Conservation (phyloP, 495 filamentous ascomycete genomes). For the Podospora tetraspora region DNA sequence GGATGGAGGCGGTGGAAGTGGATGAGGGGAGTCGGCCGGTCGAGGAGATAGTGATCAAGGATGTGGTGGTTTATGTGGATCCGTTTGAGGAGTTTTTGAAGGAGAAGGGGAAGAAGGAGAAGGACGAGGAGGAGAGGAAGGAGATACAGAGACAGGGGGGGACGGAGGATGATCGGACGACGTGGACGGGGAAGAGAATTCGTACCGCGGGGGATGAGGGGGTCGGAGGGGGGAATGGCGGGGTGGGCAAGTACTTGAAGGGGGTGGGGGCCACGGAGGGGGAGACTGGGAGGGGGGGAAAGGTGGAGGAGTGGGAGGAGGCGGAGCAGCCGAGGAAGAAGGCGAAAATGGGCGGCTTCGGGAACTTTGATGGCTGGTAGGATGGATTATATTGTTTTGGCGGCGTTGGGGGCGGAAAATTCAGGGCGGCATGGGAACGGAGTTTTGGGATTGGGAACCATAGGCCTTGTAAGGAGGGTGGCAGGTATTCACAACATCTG, state of each 20-base stretch:
- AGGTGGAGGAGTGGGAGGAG: slow-evolving; percentile 49
- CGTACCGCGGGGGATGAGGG: slow-evolving; percentile 52
- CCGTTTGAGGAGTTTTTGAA: slow-evolving; percentile 89
- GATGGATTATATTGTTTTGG: too few species aligned
- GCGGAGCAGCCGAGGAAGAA: slow-evolving; percentile 70
- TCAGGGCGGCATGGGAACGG: background rate
- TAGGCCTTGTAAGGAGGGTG: background rate
- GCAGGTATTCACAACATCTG: background rate
- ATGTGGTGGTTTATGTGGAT: slow-evolving; percentile 84
- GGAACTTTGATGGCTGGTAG: slow-evolving; percentile 85
- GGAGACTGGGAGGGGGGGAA: slow-evolving; percentile 40
- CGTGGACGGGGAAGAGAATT: slow-evolving; percentile 87
- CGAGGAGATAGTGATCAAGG: slow-evolving; percentile 70
- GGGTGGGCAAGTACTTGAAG: slow-evolving; percentile 74
- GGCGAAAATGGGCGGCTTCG: slow-evolving; percentile 76
- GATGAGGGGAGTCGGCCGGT: slow-evolving; percentile 66
- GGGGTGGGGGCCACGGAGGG: background rate
- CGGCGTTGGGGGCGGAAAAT: background rate
- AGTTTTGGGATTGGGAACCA: background rate
- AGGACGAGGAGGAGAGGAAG: slow-evolving; percentile 46
- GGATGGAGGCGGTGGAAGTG: slow-evolving; percentile 66
- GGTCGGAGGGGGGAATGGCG: slow-evolving; percentile 32
- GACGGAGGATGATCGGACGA: slow-evolving; percentile 75
- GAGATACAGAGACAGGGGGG: slow-evolving; percentile 47
- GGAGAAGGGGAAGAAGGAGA: slow-evolving; percentile 51